A percentile compares a stretch with the other conserved stretches of the same genome.
phyloP scores from a whole-genome alignment of 306 rosid genomes.

The Lablab purpureus region DNA sequence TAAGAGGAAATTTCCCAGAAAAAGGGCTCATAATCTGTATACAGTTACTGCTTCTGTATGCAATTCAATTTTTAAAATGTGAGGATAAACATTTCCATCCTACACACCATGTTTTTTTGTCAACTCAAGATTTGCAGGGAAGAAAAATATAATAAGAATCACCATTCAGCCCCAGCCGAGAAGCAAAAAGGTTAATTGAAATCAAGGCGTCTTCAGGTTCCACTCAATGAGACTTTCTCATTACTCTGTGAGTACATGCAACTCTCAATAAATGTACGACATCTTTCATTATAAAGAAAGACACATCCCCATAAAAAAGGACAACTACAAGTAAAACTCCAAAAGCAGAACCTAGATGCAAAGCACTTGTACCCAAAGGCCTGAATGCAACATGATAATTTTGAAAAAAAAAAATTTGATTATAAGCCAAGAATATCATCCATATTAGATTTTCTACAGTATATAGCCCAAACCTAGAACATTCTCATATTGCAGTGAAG shows the following conservation, averaged over 20 bases:
- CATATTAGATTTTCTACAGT: neutral
- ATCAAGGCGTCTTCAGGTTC: neutral
- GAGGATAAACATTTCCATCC: neutral
- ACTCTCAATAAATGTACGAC: neutral
- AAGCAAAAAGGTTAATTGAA: neutral
- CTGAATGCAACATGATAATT: neutral
- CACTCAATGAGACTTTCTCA: neutral
- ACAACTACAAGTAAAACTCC: neutral
- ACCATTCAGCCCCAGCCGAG: neutral
- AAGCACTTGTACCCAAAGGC: neutral
- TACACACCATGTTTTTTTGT: neutral
- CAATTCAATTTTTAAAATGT: neutral
- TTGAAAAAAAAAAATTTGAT: neutral
- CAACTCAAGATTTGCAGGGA: neutral
- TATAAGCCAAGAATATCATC: neutral
- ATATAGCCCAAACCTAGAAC: neutral
- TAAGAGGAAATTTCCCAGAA: neutral
- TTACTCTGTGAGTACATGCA: neutral
- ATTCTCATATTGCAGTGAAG: neutral
- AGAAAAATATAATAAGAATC: neutral
- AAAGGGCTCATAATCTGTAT: neutral
- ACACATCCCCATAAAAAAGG: conserved; percentile 1
- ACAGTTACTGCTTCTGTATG: neutral
- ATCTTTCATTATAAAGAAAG: conserved; percentile 2
- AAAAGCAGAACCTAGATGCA: neutral